Evolutionary conservation across 2,329 filamentous ascomycete species (phyloP), one percentile per base, ranked within the genome.

Genomic region (Sodiomyces alkalinus): DNA sequence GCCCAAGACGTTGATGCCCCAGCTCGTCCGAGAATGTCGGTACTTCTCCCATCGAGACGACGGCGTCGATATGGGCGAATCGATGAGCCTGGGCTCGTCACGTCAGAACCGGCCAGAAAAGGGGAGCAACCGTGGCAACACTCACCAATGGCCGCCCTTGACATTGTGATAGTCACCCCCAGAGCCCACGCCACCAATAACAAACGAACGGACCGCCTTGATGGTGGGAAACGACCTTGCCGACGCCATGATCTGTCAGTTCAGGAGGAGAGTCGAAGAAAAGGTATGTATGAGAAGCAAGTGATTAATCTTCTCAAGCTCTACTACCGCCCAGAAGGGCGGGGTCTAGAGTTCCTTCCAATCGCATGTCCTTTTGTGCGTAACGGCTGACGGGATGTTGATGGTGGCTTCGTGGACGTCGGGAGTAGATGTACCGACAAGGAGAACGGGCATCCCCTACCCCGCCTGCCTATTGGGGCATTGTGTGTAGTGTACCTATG

Each of bases 1-100:
- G 2, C 86, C 86, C 16, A 94, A 60, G 6, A 93, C 85, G 44
- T 94, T 94, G 64, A 94, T 94, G 20, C 86, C 86, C 81, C 83
- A 94, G 50, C 76, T 85, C 9, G 85, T 93, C 42, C 86, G 68
- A 20, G 85, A 93, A 35, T 76, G 72, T 40, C 85, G 74, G 55
- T 92, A 94, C 42, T 86, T 63, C 39, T 90, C 80, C 69, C 86
- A 93, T 53, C 74, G 69, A 27, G 83, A 87, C 68, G 86, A 92
- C 6, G 86, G 86, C 1, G 85, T 94, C 2, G 86, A 85, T 48
- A 94, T 94, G 41, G 86, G 76, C 36, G 78, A 79, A 56, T 93
- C 86, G 39, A 94, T 80, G 41, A 94, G 62, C 86, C 85, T 92
- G 53, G 20, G 3, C 11, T 8, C 5, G 20, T 22, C 11, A 11